Percentiles rank a stretch among this genome's conserved stretches.
These are phyloP conservation scores for Penicillium coffeae DNA, from an alignment of 495 filamentous ascomycete species.

Conservation along the genomic window DNA sequence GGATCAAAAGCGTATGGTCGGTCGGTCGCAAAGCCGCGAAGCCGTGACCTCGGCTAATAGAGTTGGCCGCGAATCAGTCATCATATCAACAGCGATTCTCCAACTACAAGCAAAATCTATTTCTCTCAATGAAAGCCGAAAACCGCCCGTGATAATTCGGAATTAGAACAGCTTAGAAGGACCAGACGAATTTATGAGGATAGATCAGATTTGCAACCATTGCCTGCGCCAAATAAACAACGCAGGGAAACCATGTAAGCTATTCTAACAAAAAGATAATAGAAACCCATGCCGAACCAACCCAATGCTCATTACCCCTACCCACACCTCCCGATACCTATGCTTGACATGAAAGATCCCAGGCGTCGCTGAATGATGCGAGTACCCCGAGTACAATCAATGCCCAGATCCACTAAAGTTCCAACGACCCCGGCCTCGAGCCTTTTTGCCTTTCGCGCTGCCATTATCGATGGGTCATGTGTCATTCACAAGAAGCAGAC, in stretches of 20 bases:
- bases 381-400: background rate
- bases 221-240: conserved; percentile 17
- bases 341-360: conserved; percentile 4
- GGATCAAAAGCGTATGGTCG: too few species aligned
- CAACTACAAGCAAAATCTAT: too few species aligned
- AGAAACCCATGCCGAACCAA: conserved; percentile 6
- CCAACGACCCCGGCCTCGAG: conserved; percentile 2
- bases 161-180: too few species aligned
- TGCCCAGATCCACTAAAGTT: conserved; percentile 1
- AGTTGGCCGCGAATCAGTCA: background rate
- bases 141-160: too few species aligned
- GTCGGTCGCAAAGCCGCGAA: too few species aligned
- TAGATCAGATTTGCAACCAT: conserved; percentile 15
- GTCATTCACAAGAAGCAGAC: conserved; percentile 1
- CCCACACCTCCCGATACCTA: conserved; percentile 8
- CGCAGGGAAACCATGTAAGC: conserved; percentile 9
- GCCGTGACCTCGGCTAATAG: conserved; percentile 1
- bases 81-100: too few species aligned
- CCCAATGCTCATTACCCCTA: conserved; percentile 16
- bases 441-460: conserved; percentile 5
- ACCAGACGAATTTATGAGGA: background rate
- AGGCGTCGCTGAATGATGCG: background rate
- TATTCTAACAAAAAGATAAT: conserved; percentile 17
- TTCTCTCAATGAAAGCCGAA: too few species aligned
- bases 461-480: conserved; percentile 2